Conservation (phyloP, 2,329 filamentous ascomycete species). For the Monosporascus sp. region DNA sequence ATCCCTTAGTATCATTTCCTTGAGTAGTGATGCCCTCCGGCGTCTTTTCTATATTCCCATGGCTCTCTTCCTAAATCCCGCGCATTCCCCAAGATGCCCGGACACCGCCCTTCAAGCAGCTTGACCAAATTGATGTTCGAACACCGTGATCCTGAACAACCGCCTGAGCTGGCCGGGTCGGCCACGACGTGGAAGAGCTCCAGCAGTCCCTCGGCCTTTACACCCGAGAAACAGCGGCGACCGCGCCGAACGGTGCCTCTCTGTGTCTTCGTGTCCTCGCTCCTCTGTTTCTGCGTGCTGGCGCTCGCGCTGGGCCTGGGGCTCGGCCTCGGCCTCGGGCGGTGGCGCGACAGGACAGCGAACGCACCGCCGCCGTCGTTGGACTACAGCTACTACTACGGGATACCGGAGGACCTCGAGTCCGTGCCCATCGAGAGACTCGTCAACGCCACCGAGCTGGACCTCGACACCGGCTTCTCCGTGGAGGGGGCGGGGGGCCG, state of each 20-base stretch:
- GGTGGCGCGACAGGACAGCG: constrained; percentile 5
- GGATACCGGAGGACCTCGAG: constrained; percentile 15
- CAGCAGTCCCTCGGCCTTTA: constrained; percentile 3
- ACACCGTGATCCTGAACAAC: constrained; percentile 4
- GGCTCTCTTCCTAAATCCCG: not conserved
- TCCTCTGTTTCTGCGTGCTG: constrained; percentile 13
- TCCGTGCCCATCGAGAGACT: constrained; percentile 17
- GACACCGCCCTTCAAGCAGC: constrained; percentile 17
- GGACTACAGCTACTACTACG: constrained; percentile 15
- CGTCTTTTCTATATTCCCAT: not conserved
- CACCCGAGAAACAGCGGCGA: constrained; percentile 3
- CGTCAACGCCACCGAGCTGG: constrained; percentile 22
- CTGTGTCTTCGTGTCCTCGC: constrained; percentile 13
- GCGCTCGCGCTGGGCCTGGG: constrained; percentile 16
- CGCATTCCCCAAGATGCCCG: constrained; percentile 13
- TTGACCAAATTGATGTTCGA: constrained; percentile 14
- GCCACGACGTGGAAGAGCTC: constrained; percentile 11
- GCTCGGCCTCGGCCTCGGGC: constrained; percentile 17
- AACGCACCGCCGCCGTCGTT: constrained; percentile 1
- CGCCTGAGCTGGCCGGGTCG: constrained; percentile 5
- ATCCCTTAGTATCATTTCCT: constrained; percentile 13
- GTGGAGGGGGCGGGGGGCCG: constrained; percentile 1
- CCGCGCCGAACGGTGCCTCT: constrained; percentile 12
- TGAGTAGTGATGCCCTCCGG: not conserved
- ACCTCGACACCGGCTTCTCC: constrained; percentile 22